A percentile compares a stretch with the other conserved stretches of the same genome.
phyloP scores from a whole-genome alignment of 345 rosid species.

The Citrus australasica region DNA sequence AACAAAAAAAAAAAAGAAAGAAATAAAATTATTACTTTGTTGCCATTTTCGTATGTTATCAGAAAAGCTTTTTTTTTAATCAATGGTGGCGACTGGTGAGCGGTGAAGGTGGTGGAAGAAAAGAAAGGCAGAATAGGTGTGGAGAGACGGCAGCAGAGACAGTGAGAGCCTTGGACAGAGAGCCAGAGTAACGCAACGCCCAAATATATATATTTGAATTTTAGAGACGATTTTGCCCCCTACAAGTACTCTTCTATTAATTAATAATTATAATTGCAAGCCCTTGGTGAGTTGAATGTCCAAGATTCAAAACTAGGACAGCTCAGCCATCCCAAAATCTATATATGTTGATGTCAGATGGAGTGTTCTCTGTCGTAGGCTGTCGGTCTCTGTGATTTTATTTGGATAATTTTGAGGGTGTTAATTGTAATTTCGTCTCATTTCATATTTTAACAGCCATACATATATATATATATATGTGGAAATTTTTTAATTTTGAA shows the following conservation, averaged over 20 bases:
- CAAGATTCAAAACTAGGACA: no score
- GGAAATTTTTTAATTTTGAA: no score
- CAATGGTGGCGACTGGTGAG: no score
- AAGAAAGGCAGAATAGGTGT: not conserved
- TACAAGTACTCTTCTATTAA: no score
- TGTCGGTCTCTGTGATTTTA: not conserved
- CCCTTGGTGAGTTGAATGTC: no score
- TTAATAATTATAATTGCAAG: no score
- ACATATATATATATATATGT: no score
- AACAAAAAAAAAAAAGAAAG: no score
- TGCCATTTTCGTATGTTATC: not conserved
- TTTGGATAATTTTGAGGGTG: not conserved
- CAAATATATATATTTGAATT: not conserved
- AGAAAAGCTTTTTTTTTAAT: not conserved
- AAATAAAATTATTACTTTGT: not conserved
- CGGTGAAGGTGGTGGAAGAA: not conserved
- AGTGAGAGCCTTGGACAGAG: conserved; percentile 26
- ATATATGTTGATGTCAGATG: not conserved
- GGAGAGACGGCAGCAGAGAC: not conserved
- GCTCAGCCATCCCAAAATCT: not conserved
- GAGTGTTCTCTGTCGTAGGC: not conserved
- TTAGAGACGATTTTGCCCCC: no score
- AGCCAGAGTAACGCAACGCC: conserved; percentile 1
- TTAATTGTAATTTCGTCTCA: not conserved
- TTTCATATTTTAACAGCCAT: not conserved